These are phyloP conservation scores for Boletus speciosus DNA, from an alignment of 768 basidiomycete species.

Conservation along the genomic window DNA sequence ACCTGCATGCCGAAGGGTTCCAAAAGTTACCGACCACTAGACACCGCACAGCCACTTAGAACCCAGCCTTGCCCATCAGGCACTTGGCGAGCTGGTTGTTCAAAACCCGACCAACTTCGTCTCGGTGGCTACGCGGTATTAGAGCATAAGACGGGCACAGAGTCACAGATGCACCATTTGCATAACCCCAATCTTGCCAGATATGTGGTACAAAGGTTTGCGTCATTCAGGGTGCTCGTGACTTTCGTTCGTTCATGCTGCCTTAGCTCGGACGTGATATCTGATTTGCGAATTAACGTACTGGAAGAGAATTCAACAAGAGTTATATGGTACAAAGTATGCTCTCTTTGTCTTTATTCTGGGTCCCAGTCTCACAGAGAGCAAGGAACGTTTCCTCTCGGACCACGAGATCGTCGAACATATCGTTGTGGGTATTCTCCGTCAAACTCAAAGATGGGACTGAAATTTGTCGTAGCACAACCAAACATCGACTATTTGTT, in stretches of 20 bases:
- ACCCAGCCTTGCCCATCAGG: background rate
- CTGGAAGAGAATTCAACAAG: conserved; percentile 52
- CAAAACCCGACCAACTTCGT: conserved; percentile 9
- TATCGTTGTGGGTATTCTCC: conserved; percentile 51
- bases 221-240: background rate
- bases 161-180: conserved; percentile 17
- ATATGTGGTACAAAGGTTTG: conserved; percentile 33
- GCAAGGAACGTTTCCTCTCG: conserved; percentile 68
- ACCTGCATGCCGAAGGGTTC: background rate
- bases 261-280: conserved; percentile 67
- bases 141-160: background rate
- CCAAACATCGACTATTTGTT: conserved; percentile 58
- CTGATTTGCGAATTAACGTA: conserved; percentile 65
- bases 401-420: conserved; percentile 77
- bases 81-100: background rate
- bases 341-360: conserved; percentile 9
- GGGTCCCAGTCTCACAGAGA: conserved; percentile 8
- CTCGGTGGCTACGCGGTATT: background rate
- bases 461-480: conserved; percentile 48
- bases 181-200: conserved; percentile 29
- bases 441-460: background rate
- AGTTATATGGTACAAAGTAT: conserved; percentile 74
- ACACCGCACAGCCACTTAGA: conserved; percentile 17
- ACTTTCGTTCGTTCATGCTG: background rate
- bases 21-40: background rate